Evolutionary conservation across 1,284 basidiomycete genomes (phyloP).

Genomic region (Ustilago cynodontis): DNA sequence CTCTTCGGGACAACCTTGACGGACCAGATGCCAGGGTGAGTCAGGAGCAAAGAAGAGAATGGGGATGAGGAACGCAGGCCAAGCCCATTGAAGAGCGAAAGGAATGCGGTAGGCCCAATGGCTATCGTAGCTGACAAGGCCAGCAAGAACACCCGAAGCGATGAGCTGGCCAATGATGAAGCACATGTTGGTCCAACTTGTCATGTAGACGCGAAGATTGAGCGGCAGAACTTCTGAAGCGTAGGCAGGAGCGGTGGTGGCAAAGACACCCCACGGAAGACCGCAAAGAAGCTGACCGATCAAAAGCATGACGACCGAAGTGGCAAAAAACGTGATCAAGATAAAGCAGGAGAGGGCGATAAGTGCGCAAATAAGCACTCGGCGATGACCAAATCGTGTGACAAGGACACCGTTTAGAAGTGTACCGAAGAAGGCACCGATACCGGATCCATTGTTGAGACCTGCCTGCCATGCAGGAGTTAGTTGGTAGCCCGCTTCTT

Average conservation of each 20-base stretch:
- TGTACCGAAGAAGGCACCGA: constrained; percentile 35
- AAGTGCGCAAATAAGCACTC: background rate
- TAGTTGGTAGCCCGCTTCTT: no score
- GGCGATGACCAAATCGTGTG: constrained; percentile 11
- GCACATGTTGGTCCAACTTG: constrained; percentile 72
- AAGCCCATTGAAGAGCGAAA: constrained; percentile 71
- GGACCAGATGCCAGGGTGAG: constrained; percentile 72
- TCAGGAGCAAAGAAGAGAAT: constrained; percentile 67
- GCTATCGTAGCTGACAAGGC: constrained; percentile 50
- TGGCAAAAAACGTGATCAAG: constrained; percentile 70
- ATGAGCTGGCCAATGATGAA: constrained; percentile 71
- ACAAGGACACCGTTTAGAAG: constrained; percentile 22
- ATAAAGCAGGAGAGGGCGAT: constrained; percentile 19
- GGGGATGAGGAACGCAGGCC: constrained; percentile 59
- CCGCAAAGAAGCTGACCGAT: constrained; percentile 70
- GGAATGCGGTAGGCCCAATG: constrained; percentile 70
- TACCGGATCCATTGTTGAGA: constrained; percentile 18
- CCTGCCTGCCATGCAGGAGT: constrained; percentile 71
- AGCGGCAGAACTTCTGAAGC: constrained; percentile 73
- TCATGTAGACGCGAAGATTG: constrained; percentile 71
- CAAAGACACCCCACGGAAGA: constrained; percentile 71
- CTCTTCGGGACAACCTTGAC: constrained; percentile 71
- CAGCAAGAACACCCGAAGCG: constrained; percentile 71
- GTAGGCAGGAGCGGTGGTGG: constrained; percentile 72
- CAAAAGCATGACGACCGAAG: constrained; percentile 68